Evolutionary conservation across 805 yeast species (phyloP).

Genomic region (Jamesozyma hellenica): DNA sequence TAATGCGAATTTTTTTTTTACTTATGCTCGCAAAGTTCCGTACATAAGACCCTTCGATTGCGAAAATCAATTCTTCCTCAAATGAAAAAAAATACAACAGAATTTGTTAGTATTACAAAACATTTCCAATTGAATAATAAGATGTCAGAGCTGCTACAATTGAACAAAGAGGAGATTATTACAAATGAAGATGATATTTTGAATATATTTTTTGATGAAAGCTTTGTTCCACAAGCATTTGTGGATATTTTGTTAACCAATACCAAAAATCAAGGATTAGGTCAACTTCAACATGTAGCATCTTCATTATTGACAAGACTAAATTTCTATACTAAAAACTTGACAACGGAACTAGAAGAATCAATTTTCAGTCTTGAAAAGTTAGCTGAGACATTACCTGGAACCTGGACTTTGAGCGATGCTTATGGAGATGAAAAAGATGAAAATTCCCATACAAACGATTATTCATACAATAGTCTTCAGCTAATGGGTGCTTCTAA

Average conservation of each 20-base stretch:
- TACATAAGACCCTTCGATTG: too few relatives aligned
- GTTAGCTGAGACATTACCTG: conserved; percentile 42
- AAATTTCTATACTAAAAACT: conserved; percentile 52
- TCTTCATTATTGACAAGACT: conserved; percentile 46
- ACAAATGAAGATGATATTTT: conserved; percentile 35
- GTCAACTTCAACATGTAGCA: conserved; percentile 38
- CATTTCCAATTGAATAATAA: too few relatives aligned
- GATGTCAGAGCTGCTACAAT: too few relatives aligned
- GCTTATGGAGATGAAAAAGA: conserved; percentile 2
- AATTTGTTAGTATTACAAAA: too few relatives aligned
- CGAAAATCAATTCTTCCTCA: too few relatives aligned
- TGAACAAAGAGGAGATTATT: background rate
- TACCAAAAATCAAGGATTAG: conserved; percentile 26
- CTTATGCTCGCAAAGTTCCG: too few relatives aligned
- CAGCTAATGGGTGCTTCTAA: conserved; percentile 39
- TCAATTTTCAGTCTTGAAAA: conserved; percentile 41
- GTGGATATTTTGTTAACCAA: conserved; percentile 51
- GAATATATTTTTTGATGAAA: conserved; percentile 58
- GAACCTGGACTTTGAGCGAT: conserved; percentile 20
- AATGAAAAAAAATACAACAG: too few relatives aligned
- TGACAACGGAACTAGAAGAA: conserved; percentile 43
- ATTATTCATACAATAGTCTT: conserved; percentile 12
- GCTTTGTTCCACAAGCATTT: conserved; percentile 54
- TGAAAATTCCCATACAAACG: conserved; percentile 4
- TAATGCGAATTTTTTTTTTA: too few relatives aligned